Percentiles rank a stretch among this genome's conserved stretches.
Conservation (phyloP, 1,139 yeast genomes). For the Saccharomyces hybrid region DNA sequence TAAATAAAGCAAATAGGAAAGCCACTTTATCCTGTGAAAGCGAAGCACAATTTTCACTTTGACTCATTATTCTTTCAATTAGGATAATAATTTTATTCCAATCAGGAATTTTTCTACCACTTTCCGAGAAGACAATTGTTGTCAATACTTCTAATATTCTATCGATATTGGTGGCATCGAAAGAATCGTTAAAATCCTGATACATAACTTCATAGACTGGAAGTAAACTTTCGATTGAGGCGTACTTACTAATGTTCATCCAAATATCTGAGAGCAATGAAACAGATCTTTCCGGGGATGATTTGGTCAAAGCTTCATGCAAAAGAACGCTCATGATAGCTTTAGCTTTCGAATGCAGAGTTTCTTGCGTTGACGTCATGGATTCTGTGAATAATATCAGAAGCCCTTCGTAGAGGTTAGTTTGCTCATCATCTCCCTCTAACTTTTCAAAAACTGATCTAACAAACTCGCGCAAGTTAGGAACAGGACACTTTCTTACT, state of each 20-base stretch:
- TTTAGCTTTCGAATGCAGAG: slow-evolving; percentile 66
- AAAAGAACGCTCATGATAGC: slow-evolving; percentile 43
- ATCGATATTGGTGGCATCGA: slow-evolving; percentile 9
- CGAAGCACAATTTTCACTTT: slow-evolving; percentile 8
- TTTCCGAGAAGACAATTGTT: slow-evolving; percentile 54
- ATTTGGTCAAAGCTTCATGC: slow-evolving; percentile 32
- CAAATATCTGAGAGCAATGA: slow-evolving; percentile 53
- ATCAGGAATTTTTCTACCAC: slow-evolving; percentile 52
- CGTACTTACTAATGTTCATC: slow-evolving; percentile 56
- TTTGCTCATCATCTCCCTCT: slow-evolving; percentile 19
- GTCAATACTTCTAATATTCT: slow-evolving; percentile 31
- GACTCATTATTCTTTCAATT: slow-evolving; percentile 11
- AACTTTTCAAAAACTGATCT: slow-evolving; percentile 46
- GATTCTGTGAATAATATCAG: slow-evolving; percentile 65
- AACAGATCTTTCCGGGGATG: slow-evolving; percentile 22
- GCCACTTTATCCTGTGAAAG: slow-evolving; percentile 24
- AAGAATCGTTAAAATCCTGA: slow-evolving; percentile 20
- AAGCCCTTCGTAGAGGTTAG: slow-evolving; percentile 41
- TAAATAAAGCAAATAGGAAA: slow-evolving; percentile 39
- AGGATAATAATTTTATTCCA: slow-evolving; percentile 27
- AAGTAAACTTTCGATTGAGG: slow-evolving; percentile 46
- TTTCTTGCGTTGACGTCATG: slow-evolving; percentile 60
- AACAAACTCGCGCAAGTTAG: slow-evolving; percentile 43
- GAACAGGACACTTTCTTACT: slow-evolving; percentile 57
- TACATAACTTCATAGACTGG: slow-evolving; percentile 38